Evolutionary conservation across 257 asterid genomes (phyloP).

Genomic region (Jaltomata sinuosa): DNA sequence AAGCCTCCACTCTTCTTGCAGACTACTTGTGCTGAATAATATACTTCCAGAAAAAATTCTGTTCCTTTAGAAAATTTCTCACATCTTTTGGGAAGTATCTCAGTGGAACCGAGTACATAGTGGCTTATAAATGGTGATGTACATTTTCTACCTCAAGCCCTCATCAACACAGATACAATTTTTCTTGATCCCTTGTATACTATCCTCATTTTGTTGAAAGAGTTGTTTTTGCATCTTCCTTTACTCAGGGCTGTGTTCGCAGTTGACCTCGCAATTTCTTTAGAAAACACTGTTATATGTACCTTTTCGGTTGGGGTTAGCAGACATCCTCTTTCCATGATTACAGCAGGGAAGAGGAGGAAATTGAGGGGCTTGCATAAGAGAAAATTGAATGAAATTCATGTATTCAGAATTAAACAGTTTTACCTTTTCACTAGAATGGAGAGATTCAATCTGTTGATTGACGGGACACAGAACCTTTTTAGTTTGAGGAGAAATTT

Average conservation of each 20-base stretch:
- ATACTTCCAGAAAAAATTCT: not conserved
- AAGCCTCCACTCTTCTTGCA: not conserved
- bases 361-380: not conserved
- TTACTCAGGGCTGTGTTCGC: not conserved
- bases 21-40: not conserved
- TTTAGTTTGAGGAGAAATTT: not conserved
- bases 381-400: not conserved
- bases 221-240: not conserved
- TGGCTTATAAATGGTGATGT: not conserved
- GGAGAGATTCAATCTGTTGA: conserved; percentile 1
- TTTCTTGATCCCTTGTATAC: not conserved
- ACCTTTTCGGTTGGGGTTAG: not conserved
- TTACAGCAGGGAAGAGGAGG: not conserved
- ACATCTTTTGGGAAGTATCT: not conserved
- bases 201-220: not conserved
- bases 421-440: not conserved
- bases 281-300: not conserved
- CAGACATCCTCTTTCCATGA: not conserved
- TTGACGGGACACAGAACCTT: not conserved
- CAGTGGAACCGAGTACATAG: not conserved
- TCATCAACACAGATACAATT: not conserved
- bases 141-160: not conserved
- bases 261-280: not conserved
- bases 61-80: not conserved
- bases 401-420: not conserved